Conservation (phyloP, 768 basidiomycete genomes). For the Pleurotus ostreatus region DNA sequence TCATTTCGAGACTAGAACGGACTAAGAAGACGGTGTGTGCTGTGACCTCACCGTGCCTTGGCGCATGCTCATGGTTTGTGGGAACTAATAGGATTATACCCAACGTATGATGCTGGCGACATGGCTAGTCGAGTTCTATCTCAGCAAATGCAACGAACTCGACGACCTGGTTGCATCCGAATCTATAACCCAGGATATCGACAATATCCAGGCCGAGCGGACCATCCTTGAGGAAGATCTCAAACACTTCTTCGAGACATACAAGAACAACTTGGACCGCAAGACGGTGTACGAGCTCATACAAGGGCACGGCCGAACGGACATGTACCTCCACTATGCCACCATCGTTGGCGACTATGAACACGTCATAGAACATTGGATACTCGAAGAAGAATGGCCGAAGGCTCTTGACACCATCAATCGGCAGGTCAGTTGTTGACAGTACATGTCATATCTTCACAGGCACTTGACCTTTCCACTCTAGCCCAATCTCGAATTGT, state of each 20-base stretch:
- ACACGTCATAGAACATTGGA: conserved; percentile 88
- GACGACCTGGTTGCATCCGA: conserved; percentile 93
- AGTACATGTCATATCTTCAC: neutral
- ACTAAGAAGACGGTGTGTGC: conserved; percentile 72
- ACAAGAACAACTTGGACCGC: conserved; percentile 84
- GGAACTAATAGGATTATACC: conserved; percentile 64
- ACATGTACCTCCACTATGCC: conserved; percentile 90
- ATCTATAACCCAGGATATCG: conserved; percentile 73
- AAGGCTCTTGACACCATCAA: conserved; percentile 90
- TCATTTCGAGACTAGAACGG: conserved; percentile 82
- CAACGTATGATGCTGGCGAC: conserved; percentile 98
- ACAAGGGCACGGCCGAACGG: conserved; percentile 87
- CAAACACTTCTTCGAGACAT: conserved; percentile 88
- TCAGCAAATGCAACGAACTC: conserved; percentile 93
- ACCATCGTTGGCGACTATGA: conserved; percentile 74
- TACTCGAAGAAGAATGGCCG: conserved; percentile 88
- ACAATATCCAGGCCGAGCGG: conserved; percentile 79
- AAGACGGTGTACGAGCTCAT: conserved; percentile 90
- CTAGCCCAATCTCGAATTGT: conserved; percentile 81
- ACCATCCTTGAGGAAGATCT: conserved; percentile 89
- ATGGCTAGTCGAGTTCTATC: conserved; percentile 96
- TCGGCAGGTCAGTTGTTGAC: conserved; percentile 62
- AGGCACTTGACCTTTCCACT: neutral
- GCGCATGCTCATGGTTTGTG: no score
- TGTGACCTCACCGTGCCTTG: no score